Conservation (phyloP, 1,139 yeast genomes). For the Sugiyamaella novakii region DNA sequence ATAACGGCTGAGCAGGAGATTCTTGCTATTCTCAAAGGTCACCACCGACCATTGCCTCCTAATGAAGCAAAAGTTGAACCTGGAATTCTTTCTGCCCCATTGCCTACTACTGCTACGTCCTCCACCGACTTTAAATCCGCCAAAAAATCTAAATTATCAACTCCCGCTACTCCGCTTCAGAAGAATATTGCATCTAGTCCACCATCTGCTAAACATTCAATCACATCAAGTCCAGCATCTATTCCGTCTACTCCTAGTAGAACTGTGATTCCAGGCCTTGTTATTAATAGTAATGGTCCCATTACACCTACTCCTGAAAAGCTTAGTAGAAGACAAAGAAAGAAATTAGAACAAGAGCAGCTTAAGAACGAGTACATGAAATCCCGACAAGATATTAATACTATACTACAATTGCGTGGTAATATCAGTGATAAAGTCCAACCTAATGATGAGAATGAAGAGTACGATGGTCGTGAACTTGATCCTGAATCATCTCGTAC, state of each 20-base stretch:
- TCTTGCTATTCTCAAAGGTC: constrained; percentile 21
- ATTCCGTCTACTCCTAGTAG: not conserved
- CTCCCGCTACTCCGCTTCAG: not conserved
- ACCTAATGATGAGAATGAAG: not conserved
- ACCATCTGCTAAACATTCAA: not conserved
- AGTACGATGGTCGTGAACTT: not conserved
- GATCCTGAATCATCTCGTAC: not conserved
- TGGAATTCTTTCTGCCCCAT: not conserved
- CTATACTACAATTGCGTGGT: constrained; percentile 8
- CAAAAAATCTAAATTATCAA: not conserved
- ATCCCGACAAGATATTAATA: constrained; percentile 22
- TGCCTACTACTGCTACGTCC: not conserved
- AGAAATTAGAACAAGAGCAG: constrained; percentile 29
- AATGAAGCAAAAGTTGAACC: not conserved
- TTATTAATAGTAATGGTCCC: not conserved
- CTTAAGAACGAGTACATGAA: constrained; percentile 21
- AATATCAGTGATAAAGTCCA: constrained; percentile 9
- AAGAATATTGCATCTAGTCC: not conserved
- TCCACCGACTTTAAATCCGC: not conserved
- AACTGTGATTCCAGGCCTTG: constrained; percentile 8
- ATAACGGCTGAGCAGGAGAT: constrained; percentile 19
- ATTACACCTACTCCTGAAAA: constrained; percentile 6
- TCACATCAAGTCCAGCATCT: not conserved
- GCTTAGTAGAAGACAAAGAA: constrained; percentile 28
- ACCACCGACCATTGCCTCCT: constrained; percentile 9